Evolutionary conservation across 768 basidiomycete species (phyloP), one percentile per base, ranked within the genome.

Genomic region (Tulasnella sp.): DNA sequence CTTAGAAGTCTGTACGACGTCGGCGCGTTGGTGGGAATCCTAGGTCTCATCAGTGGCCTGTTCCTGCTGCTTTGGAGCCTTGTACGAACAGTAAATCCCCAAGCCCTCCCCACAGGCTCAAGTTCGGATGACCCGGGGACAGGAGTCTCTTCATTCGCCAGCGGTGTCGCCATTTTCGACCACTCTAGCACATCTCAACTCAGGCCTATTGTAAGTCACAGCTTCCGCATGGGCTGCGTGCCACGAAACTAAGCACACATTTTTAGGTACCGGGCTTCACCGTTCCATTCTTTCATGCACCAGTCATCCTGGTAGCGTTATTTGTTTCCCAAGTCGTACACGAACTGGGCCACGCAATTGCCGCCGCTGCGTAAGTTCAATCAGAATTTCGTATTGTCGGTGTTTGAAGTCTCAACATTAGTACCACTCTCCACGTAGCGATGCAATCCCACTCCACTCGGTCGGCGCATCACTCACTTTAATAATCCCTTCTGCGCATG

Each of bases 191-290:
- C 48, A 9, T 18, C 55, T 39, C 29, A 32, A 55, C 46, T 79
- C 23, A 37, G 80, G 51, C 70, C 80, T 11, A 70, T 81, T 35
- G 82, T 80, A 44, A 72, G 79, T 39, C 51, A 26, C 13, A 75
- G 73, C 51, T 10, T 44, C 37, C 57, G 61, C 35, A 57, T 29
- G 23, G n/a, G 16, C 42, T 29, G 18, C 42, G 35, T 37, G 73
- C 44, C 11, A 70, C 61, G 11, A 48, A 37, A 35, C 40, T 74
- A n/a, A 80, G 74, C 37, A 23, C 79, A 13, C 23, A 29, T 74
- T 23, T 80, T 5, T 37, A 95, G 93, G 90, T 96, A 48, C 94
- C 95, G 29, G 94, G 94, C 0, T 79, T 94, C 9, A 96, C 93
- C 2, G 89, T 93, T 1, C 94, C 94, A 0, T 81, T 93, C n/a